phyloP scores from a whole-genome alignment of 2,329 filamentous ascomycete genomes.

The Colletotrichum costaricense region DNA sequence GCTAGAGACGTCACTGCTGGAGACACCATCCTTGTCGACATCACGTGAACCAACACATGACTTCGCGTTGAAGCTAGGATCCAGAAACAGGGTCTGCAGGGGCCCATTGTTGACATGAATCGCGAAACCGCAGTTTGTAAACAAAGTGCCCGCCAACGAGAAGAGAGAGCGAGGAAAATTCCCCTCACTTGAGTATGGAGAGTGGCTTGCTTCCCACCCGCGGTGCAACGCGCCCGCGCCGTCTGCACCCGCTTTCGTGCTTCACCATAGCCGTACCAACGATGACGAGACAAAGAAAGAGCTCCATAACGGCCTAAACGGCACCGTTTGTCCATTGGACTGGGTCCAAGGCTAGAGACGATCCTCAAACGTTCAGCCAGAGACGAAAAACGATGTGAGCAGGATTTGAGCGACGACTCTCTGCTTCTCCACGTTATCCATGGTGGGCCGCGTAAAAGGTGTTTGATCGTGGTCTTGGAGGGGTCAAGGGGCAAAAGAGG shows the following conservation, averaged over 20 bases:
- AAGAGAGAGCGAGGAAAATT: background rate
- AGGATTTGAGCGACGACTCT: background rate
- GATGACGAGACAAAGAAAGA: conserved; percentile 11
- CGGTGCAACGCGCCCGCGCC: conserved; percentile 19
- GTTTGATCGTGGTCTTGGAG: conserved; percentile 16
- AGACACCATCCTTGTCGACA: background rate
- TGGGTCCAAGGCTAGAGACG: background rate
- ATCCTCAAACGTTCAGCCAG: conserved; percentile 12
- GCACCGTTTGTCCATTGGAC: conserved; percentile 5
- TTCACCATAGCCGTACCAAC: conserved; percentile 15
- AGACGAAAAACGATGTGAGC: background rate
- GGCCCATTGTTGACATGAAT: conserved; percentile 36
- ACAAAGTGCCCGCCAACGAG: conserved; percentile 21
- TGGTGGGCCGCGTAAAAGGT: background rate
- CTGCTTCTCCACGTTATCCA: background rate
- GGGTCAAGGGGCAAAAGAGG: background rate
- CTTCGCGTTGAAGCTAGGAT: conserved; percentile 26
- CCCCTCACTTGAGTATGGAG: background rate
- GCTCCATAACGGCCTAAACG: conserved; percentile 18
- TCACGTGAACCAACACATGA: conserved; percentile 18
- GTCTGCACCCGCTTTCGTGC: conserved; percentile 14
- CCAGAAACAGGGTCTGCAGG: conserved; percentile 17
- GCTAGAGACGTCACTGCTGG: conserved; percentile 27
- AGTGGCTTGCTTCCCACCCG: conserved; percentile 13
- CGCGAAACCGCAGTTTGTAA: conserved; percentile 32